Base-by-base conservation (phyloP, 208 protist genomes). In the Zelonia costaricensis region DNA sequence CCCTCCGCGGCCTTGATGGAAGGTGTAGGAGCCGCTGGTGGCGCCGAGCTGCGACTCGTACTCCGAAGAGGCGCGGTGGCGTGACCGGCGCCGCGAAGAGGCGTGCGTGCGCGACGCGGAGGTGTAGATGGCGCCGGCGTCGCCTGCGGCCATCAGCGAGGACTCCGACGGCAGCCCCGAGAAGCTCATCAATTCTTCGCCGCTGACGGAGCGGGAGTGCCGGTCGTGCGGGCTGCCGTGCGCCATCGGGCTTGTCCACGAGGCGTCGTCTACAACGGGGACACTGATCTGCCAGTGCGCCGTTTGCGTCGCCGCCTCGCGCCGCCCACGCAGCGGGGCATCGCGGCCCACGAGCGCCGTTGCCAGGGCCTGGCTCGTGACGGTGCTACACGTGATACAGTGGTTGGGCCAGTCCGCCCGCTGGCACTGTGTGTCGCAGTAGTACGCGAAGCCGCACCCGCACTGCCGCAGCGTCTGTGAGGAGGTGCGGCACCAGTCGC, bases 381-480 rank as follows among this genome's bases (percentile, higher is more conserved):
- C 60, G 23, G 33, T 64, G 40, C 42, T 57, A 40, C 62, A 69
- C 9, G 69, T 42, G 4, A 46, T 28, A 36, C 46, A 55, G 59
- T 83, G 80, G 38, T 48, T 48, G 4, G 76, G 36, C 80, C 80
- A 86, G 60, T 81, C 67, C 23, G 53, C 72, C 12, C 62, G 67
- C 52, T 88, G 81, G 53, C 77, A 82, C 16, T 49, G 31, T 2
- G 53, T 61, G 25, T 64, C 63, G 64, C 81, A 84, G 61, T 82
- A 84, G 44, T 35, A 64, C 4, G 49, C 70, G 4, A 65, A 57
- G 44, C 48, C 62, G 62, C 77, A 88, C 5, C 64, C 60, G 48
- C 74, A 88, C 56, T 53, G 52, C 28, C 66, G 53, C 38, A 78
- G 45, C 4, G 44, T 53, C 13, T 64, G 46, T 1, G 61, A 66